A percentile compares a stretch with the other conserved stretches of the same genome.
These are phyloP conservation scores for Pseudopyrenochaeta lycopersici DNA, from an alignment of 2,329 filamentous ascomycete species.

Conservation along the genomic window DNA sequence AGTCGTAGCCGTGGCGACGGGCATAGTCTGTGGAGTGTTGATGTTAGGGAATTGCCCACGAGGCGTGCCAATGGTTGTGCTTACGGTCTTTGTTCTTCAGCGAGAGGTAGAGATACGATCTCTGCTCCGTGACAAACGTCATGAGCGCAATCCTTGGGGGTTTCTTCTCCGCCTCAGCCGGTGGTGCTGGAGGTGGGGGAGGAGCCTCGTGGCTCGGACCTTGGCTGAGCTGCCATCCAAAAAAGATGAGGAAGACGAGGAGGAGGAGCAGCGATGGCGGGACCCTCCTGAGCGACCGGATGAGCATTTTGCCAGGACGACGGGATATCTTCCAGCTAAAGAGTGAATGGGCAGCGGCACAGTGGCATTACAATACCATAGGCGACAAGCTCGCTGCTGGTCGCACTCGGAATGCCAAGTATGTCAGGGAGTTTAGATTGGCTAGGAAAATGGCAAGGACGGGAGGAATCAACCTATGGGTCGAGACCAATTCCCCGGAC, in stretches of 20 bases:
- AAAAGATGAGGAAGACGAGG: constrained; percentile 39
- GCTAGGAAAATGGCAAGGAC: constrained; percentile 11
- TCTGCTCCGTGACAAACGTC: constrained; percentile 49
- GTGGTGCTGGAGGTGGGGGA: constrained; percentile 15
- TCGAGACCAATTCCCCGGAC: constrained; percentile 12
- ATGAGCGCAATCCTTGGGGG: constrained; percentile 43
- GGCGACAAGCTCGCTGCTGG: constrained; percentile 18
- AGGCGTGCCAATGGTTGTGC: constrained; percentile 6
- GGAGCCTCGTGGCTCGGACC: constrained; percentile 22
- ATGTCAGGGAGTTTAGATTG: constrained; percentile 26
- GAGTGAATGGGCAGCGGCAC: neutral
- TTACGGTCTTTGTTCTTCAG: constrained; percentile 51
- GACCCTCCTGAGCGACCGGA: constrained; percentile 30
- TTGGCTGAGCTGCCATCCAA: constrained; percentile 42
- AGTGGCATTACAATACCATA: constrained; percentile 6
- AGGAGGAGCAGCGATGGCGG: constrained; percentile 34
- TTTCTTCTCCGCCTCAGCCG: constrained; percentile 16
- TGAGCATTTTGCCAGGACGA: constrained; percentile 32
- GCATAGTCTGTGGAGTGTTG: constrained; percentile 43
- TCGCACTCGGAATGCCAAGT: constrained; percentile 26
- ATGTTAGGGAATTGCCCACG: constrained; percentile 4
- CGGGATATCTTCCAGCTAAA: neutral
- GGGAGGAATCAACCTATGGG: constrained; percentile 1
- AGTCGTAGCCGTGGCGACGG: constrained; percentile 51
- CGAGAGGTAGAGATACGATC: constrained; percentile 47